Conservation (phyloP, 2,329 filamentous ascomycete genomes). For the Ascochyta pisi region DNA sequence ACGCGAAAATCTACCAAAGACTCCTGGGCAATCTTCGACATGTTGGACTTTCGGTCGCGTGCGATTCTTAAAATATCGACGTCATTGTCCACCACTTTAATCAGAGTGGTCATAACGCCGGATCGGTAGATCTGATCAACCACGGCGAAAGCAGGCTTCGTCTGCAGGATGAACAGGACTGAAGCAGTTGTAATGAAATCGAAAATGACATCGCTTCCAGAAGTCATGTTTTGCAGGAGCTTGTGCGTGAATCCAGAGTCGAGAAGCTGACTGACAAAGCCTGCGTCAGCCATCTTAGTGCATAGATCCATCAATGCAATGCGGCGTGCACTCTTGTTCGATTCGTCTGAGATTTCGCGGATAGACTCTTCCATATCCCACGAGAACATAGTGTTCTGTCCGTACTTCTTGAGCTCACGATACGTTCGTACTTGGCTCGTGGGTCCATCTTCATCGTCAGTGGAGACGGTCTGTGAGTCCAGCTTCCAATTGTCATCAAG, state of each 20-base stretch:
- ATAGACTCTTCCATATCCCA: conserved; percentile 63
- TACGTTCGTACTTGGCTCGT: conserved; percentile 60
- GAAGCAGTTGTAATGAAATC: conserved; percentile 70
- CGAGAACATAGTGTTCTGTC: conserved; percentile 63
- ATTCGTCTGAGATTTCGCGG: conserved; percentile 63
- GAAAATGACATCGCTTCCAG: conserved; percentile 51
- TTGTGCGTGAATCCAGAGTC: conserved; percentile 75
- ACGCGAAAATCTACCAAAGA: conserved; percentile 63
- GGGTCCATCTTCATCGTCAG: conserved; percentile 54
- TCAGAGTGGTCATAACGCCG: conserved; percentile 63
- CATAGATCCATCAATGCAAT: conserved; percentile 64
- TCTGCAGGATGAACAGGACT: conserved; percentile 67
- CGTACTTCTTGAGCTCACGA: conserved; percentile 67
- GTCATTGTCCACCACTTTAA: conserved; percentile 59
- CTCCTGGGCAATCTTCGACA: conserved; percentile 69
- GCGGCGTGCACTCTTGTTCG: conserved; percentile 53
- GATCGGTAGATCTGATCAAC: conserved; percentile 64
- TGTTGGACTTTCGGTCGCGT: conserved; percentile 70
- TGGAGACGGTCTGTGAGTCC: conserved; percentile 33
- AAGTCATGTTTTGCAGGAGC: conserved; percentile 68
- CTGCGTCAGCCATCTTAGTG: conserved; percentile 62
- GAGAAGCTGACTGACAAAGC: conserved; percentile 73
- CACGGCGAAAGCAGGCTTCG: conserved; percentile 66
- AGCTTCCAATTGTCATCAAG: conserved; percentile 34
- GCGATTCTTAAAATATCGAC: conserved; percentile 67